These are phyloP conservation scores for Solanum hybrid DNA, from an alignment of 305 asterid species.

Conservation along the genomic window DNA sequence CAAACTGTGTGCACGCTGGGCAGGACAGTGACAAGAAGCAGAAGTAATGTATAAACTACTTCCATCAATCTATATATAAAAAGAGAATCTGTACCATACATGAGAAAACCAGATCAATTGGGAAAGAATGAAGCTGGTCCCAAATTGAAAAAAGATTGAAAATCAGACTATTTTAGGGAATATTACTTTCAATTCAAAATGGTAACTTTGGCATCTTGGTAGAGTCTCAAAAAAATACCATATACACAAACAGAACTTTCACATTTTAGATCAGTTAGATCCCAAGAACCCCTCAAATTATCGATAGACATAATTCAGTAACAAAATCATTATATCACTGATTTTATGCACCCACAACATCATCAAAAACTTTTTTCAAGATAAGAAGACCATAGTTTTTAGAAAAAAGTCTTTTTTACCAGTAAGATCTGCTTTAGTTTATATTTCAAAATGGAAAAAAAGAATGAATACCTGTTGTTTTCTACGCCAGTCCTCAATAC, in stretches of 20 bases:
- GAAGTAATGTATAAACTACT: background rate
- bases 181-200: background rate
- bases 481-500: constrained; percentile 66
- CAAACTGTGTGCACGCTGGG: background rate
- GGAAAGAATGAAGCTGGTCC: background rate
- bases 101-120: background rate
- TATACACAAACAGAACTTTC: background rate
- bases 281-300: background rate
- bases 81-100: background rate
- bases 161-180: background rate
- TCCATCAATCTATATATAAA: background rate
- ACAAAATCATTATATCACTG: background rate
- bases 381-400: background rate
- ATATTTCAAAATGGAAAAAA: background rate
- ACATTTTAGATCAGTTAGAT: background rate
- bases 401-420: background rate
- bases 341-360: background rate
- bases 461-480: constrained; percentile 50
- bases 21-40: background rate
- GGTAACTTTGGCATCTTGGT: background rate
- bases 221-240: background rate
- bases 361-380: background rate
- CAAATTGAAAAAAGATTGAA: background rate
- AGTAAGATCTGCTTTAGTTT: background rate
- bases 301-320: background rate